These are phyloP conservation scores for Hexamita inflata DNA, from an alignment of 208 protist species.

Conservation along the genomic window DNA sequence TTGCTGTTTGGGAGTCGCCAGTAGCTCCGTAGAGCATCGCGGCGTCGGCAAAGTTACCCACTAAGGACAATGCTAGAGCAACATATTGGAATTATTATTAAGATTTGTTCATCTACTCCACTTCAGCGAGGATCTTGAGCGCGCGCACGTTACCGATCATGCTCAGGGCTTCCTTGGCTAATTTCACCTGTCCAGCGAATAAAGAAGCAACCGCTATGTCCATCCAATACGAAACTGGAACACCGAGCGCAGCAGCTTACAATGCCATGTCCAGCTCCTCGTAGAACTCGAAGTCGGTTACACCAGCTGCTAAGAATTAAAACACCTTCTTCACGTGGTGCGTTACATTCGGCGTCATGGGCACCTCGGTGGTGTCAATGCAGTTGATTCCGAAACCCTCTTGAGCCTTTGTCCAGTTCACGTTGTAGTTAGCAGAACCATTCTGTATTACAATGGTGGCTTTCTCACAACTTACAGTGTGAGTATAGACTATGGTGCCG, in stretches of 20 bases:
- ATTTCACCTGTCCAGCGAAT: background rate
- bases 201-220: background rate
- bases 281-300: background rate
- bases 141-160: conserved; percentile 1
- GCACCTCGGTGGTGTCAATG: background rate
- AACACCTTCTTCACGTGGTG: background rate
- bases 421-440: background rate
- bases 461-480: too few relatives aligned
- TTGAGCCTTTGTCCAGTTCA: background rate
- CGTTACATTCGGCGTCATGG: background rate
- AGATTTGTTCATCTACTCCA: background rate
- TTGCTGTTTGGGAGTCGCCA: background rate
- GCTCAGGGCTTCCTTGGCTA: background rate
- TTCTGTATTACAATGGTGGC: background rate
- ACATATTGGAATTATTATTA: background rate
- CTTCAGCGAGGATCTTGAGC: background rate
- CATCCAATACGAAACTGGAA: background rate
- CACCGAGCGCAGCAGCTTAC: background rate
- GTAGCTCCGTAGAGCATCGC: conserved; percentile 1
- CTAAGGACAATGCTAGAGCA: background rate
- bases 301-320: background rate
- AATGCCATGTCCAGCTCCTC: background rate
- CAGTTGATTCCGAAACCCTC: background rate
- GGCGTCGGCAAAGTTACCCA: background rate
- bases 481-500: background rate